Evolutionary conservation across 257 asterid genomes (phyloP).

Genomic region (Oldenlandia corymbosa): DNA sequence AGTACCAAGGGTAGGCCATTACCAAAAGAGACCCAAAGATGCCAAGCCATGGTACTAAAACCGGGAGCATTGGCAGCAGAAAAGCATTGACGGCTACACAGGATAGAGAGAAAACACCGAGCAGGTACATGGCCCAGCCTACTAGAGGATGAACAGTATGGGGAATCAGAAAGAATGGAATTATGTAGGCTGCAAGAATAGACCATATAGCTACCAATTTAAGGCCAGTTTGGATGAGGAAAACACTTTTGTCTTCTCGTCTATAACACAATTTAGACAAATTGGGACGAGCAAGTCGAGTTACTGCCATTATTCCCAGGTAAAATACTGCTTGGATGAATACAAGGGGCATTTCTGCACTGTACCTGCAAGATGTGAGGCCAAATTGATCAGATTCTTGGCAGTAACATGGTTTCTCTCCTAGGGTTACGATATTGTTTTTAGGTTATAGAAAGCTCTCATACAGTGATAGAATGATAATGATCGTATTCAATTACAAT

Average conservation of each 20-base stretch:
- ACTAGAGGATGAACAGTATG: constrained; percentile 70
- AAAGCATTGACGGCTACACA: constrained; percentile 52
- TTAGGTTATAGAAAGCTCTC: no score
- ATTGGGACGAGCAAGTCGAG: constrained; percentile 73
- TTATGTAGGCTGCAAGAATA: constrained; percentile 56
- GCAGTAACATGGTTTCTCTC: no score
- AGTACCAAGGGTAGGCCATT: constrained; percentile 89
- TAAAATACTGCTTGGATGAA: constrained; percentile 50
- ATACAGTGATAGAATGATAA: no score
- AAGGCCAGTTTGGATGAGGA: constrained; percentile 50
- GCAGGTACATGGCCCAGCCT: constrained; percentile 76
- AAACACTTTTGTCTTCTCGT: constrained; percentile 58
- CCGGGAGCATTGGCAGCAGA: constrained; percentile 62
- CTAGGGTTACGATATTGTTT: no score
- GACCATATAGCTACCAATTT: constrained; percentile 66
- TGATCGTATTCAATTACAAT: no score
- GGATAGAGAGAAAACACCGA: constrained; percentile 60
- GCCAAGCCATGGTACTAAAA: constrained; percentile 61
- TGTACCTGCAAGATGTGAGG: constrained; percentile 38
- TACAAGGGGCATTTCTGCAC: constrained; percentile 59
- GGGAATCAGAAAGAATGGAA: constrained; percentile 74
- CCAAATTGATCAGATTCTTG: neutral
- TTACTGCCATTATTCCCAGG: constrained; percentile 52
- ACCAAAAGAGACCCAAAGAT: constrained; percentile 59
- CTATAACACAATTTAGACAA: constrained; percentile 71